A percentile compares a stretch with the other conserved stretches of the same genome.
Conservation (phyloP, 192 early-diverging fungal genomes). For the Phycomyces blakesleeanus region DNA sequence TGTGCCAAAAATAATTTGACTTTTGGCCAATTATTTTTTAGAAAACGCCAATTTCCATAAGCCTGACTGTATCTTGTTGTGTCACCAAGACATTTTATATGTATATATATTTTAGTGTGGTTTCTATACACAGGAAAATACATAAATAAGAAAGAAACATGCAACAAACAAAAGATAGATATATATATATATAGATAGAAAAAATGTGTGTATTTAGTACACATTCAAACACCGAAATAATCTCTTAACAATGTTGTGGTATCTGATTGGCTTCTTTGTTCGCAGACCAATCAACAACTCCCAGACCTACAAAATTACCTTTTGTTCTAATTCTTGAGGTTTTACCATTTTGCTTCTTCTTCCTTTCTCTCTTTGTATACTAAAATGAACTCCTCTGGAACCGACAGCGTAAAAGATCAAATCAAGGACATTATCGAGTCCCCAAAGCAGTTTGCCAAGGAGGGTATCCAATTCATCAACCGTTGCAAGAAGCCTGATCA, state of each 20-base stretch:
- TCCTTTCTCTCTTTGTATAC: neutral
- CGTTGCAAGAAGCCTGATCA: conserved; percentile 97
- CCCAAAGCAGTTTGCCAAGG: conserved; percentile 90
- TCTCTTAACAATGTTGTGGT: neutral
- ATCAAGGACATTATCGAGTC: conserved; percentile 68
- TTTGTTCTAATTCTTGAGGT: neutral
- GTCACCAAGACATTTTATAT: too few species aligned
- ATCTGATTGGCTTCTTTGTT: neutral
- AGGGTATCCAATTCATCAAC: conserved; percentile 87
- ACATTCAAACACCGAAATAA: neutral
- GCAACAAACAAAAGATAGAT: too few species aligned
- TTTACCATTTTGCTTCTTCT: neutral
- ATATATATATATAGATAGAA: neutral
- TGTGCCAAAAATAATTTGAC: too few species aligned
- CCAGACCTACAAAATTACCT: too few species aligned
- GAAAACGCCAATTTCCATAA: too few species aligned
- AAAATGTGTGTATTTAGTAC: neutral
- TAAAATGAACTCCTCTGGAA: neutral
- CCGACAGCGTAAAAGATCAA: neutral
- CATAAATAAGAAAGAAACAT: too few species aligned
- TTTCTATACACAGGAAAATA: too few species aligned
- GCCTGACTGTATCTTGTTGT: too few species aligned
- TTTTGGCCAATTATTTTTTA: too few species aligned
- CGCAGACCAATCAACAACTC: neutral
- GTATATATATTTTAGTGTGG: too few species aligned